A percentile compares a stretch with the other conserved stretches of the same genome.
These are phyloP conservation scores for Alternaria gaisen DNA, from an alignment of 2,329 filamentous ascomycete species.

Conservation along the genomic window DNA sequence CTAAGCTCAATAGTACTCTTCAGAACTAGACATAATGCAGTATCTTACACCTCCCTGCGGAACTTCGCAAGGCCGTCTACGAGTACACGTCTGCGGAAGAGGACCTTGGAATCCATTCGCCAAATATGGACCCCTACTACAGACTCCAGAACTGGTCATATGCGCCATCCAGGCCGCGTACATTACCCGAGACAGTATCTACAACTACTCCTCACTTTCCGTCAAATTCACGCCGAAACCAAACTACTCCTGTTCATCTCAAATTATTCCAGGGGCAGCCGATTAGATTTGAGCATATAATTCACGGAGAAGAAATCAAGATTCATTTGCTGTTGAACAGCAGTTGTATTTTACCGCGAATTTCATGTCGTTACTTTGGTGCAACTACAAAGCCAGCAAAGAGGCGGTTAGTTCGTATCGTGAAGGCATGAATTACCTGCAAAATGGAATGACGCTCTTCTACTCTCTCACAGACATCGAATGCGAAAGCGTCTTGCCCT, in stretches of 20 bases:
- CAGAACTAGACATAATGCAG: slow-evolving; percentile 4
- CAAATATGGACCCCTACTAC: background rate
- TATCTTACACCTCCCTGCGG: slow-evolving; percentile 5
- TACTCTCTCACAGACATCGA: background rate
- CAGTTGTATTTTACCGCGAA: background rate
- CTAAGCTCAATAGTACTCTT: background rate
- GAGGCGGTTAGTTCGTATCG: background rate
- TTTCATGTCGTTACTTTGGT: background rate
- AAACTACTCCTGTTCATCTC: background rate
- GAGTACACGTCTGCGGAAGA: background rate
- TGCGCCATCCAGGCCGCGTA: background rate
- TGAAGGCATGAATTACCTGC: background rate
- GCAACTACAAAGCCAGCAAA: background rate
- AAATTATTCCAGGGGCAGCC: background rate
- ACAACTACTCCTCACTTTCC: background rate
- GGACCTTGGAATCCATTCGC: background rate
- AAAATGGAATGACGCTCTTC: background rate
- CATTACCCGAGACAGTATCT: background rate
- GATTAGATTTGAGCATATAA: background rate
- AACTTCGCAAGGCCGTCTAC: slow-evolving; percentile 12
- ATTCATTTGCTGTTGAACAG: background rate
- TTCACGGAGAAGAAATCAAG: background rate
- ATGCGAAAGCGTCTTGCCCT: background rate
- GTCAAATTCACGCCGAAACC: slow-evolving; percentile 6
- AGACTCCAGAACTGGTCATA: background rate